A percentile compares a stretch with the other conserved stretches of the same genome.
These are phyloP conservation scores for Nemania bipapillata DNA, from an alignment of 2,329 filamentous ascomycete genomes.

Conservation along the genomic window DNA sequence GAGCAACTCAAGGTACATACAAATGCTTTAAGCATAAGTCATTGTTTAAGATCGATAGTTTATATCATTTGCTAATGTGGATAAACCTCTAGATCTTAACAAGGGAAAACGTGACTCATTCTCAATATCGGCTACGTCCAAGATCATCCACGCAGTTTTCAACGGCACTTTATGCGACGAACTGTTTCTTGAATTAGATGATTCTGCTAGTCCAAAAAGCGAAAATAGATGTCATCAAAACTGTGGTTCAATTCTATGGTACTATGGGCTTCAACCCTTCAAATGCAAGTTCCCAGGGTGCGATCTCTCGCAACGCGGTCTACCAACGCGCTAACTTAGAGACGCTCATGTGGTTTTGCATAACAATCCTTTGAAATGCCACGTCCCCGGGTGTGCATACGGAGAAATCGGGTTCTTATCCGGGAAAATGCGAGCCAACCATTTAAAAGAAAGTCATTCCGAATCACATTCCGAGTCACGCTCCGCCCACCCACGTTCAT, in stretches of 20 bases:
- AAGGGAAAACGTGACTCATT: background rate
- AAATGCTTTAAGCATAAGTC: no score
- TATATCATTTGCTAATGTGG: background rate
- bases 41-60: no score
- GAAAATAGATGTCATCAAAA: conserved; percentile 7
- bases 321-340: background rate
- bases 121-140: background rate
- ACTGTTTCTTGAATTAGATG: background rate
- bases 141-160: background rate
- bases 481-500: no score
- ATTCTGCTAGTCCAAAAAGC: no score
- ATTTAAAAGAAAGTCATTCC: background rate
- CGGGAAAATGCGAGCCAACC: background rate
- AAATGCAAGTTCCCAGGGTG: conserved; percentile 5
- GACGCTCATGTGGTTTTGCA: background rate
- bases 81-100: background rate
- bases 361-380: conserved; percentile 13
- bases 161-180: background rate
- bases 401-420: background rate
- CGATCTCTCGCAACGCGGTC: background rate
- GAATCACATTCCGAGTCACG: no score
- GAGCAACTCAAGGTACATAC: background rate
- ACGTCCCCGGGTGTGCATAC: background rate
- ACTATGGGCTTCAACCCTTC: conserved; percentile 8
- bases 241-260: background rate